Base-by-base conservation (phyloP, 352 stramenopile genomes). In the Thraustochytrium striatum region DNA sequence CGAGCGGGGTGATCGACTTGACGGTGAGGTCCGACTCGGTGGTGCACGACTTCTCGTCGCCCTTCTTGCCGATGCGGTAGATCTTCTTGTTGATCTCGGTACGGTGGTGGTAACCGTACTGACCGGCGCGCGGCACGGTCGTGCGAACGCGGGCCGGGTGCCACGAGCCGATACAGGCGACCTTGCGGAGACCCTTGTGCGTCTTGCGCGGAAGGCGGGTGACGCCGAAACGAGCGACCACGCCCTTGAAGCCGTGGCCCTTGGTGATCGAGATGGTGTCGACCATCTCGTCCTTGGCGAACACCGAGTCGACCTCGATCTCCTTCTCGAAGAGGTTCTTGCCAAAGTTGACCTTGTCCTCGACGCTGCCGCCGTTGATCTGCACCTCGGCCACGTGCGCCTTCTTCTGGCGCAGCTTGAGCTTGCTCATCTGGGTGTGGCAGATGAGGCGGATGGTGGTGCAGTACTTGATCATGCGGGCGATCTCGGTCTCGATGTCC, bases 41-140 rank as follows among this genome's bases (percentile, higher is more conserved):
- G 84, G 96, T 96, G 88, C 89, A 95, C 86, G 90, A 97, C 85
- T 96, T 97, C 69, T 90, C 90, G 25, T 84, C 79, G 47, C 21
- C 59, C 82, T 91, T 90, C 85, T 94, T 95, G 87, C 96, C 97
- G 62, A 99, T 93, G 78, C 96, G 94, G 93, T 99, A 99, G 81
- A 99, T 97, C 92, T 99, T 98, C 91, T 99, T 99, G 95, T 99
- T 99, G 83, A 98, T 95, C 90, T 99, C 97, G 61, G 96, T 99
- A 92, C 97, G 94, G 91, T 99, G 97, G 88, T 99, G 96, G 92
- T 99, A 99, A 87, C 97, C 97, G 87, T 98, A 92, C 88, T 99
- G 97, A 97, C 97, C 97, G 81, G 96, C 95, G 89, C 97, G 96
- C 78, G 97, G 91, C 68, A 99, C 96, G 82, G 94, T 98, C 85